Evolutionary conservation across 306 rosid species (phyloP).

Genomic region (Gillenia trifoliata): DNA sequence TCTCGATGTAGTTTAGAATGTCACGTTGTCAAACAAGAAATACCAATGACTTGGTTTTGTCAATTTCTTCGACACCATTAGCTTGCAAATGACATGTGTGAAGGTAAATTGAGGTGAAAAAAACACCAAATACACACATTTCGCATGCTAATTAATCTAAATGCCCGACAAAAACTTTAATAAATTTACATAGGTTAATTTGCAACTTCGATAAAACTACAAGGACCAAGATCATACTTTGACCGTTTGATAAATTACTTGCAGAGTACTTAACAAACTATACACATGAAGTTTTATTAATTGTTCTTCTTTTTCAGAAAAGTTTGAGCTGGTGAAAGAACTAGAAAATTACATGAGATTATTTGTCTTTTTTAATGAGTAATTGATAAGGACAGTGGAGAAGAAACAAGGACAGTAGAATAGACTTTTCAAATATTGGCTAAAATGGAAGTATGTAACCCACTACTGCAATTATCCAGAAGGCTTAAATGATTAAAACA

Average conservation of each 20-base stretch:
- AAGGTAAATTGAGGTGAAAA: background rate
- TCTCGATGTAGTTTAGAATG: background rate
- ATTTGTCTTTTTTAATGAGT: background rate
- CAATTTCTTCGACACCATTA: background rate
- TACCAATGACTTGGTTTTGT: background rate
- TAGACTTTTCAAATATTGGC: background rate
- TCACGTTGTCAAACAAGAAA: background rate
- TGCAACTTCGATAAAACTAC: background rate
- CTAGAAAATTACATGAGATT: background rate
- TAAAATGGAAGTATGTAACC: background rate
- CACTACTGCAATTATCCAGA: background rate
- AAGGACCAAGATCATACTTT: background rate
- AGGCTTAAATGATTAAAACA: background rate
- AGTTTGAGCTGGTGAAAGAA: background rate
- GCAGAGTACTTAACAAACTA: background rate
- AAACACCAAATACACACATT: no score
- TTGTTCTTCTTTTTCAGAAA: background rate
- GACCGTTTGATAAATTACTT: background rate
- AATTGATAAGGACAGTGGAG: background rate
- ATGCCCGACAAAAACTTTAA: background rate
- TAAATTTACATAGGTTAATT: background rate
- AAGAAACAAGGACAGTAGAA: background rate
- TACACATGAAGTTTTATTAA: background rate
- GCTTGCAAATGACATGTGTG: background rate
- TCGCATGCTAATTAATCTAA: background rate